phyloP scores from a whole-genome alignment of 805 yeast genomes.

The Saccharomycopsis javanensis region DNA sequence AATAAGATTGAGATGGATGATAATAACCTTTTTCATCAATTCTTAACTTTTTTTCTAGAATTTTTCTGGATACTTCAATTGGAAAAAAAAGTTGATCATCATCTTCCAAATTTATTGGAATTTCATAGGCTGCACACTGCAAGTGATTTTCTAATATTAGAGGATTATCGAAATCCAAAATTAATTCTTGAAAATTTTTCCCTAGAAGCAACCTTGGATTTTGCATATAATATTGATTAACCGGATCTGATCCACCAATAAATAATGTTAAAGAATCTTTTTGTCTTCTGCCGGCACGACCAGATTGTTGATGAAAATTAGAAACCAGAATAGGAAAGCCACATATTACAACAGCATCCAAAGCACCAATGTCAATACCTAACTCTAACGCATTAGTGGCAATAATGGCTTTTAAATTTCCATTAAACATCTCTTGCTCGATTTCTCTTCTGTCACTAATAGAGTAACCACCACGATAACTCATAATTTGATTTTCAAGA shows the following conservation, averaged over 20 bases:
- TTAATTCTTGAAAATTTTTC: slow-evolving; percentile 45
- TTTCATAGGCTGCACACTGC: slow-evolving; percentile 90
- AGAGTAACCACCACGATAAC: slow-evolving; percentile 93
- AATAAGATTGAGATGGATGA: slow-evolving; percentile 45
- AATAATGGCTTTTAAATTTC: slow-evolving; percentile 73
- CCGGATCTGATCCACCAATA: slow-evolving; percentile 74
- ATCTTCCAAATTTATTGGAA: slow-evolving; percentile 49
- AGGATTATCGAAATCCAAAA: slow-evolving; percentile 50
- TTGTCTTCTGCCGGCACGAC: slow-evolving; percentile 89
- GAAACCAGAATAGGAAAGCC: slow-evolving; percentile 88
- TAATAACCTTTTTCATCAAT: slow-evolving; percentile 35
- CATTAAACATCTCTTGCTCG: slow-evolving; percentile 84
- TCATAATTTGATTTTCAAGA: slow-evolving; percentile 61
- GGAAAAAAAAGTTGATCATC: slow-evolving; percentile 40
- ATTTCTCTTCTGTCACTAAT: slow-evolving; percentile 77
- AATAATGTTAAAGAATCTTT: slow-evolving; percentile 78
- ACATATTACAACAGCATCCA: slow-evolving; percentile 85
- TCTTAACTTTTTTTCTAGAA: slow-evolving; percentile 33
- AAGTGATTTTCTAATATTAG: slow-evolving; percentile 70
- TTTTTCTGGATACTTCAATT: slow-evolving; percentile 23
- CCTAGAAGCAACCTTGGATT: slow-evolving; percentile 47
- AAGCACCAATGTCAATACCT: slow-evolving; percentile 89
- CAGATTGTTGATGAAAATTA: slow-evolving; percentile 90
- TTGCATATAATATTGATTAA: slow-evolving; percentile 72
- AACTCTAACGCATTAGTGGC: slow-evolving; percentile 94